phyloP scores from a whole-genome alignment of 1,284 basidiomycete genomes.

The Neonothopanus nambi region DNA sequence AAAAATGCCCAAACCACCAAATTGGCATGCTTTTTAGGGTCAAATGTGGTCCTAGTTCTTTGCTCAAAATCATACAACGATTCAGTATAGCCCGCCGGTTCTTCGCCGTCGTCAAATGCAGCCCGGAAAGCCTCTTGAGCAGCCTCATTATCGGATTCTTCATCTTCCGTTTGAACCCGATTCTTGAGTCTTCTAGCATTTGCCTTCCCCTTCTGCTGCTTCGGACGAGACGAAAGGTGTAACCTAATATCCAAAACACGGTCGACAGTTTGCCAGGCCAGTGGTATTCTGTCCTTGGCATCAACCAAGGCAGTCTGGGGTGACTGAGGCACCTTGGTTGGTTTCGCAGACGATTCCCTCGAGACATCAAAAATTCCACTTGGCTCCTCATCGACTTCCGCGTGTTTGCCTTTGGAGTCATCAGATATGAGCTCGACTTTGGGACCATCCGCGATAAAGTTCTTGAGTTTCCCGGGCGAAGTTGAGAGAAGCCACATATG shows the following conservation, averaged over 20 bases:
- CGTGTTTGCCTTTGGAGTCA: slow-evolving; percentile 35
- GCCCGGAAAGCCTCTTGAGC: slow-evolving; percentile 36
- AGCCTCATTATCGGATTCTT: slow-evolving; percentile 34
- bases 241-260: slow-evolving; percentile 77
- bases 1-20: slow-evolving; percentile 77
- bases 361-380: slow-evolving; percentile 27
- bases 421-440: slow-evolving; percentile 65
- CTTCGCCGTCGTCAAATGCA: slow-evolving; percentile 56
- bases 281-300: slow-evolving; percentile 72
- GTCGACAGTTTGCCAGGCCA: slow-evolving; percentile 77
- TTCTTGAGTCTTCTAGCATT: slow-evolving; percentile 15
- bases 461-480: slow-evolving; percentile 61
- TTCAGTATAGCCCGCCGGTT: slow-evolving; percentile 54
- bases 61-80: slow-evolving; percentile 63
- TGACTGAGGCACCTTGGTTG: slow-evolving; percentile 17
- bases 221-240: slow-evolving; percentile 44
- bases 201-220: slow-evolving; percentile 31
- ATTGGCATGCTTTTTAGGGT: slow-evolving; percentile 48
- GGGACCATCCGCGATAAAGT: slow-evolving; percentile 75
- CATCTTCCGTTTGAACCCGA: slow-evolving; percentile 29
- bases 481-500: slow-evolving; percentile 84
- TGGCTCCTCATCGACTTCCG: slow-evolving; percentile 30
- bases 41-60: slow-evolving; percentile 44
- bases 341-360: slow-evolving; percentile 29
- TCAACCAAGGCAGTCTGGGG: slow-evolving; percentile 45